Conservation (phyloP, 345 rosid genomes). For the Nasturtium officinale region DNA sequence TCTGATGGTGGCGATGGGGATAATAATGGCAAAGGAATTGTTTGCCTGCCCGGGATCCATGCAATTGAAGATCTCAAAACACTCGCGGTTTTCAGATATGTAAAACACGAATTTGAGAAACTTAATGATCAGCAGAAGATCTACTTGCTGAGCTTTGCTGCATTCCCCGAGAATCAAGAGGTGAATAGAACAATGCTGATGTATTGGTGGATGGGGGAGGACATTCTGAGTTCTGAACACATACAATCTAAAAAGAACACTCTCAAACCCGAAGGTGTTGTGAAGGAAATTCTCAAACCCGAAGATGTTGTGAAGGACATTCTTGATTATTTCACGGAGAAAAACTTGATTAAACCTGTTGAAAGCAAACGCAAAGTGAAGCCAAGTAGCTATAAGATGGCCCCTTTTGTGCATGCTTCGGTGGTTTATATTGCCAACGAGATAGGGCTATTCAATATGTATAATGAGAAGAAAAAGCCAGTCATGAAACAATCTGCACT, state of each 20-base stretch:
- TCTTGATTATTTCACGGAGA: constrained; percentile 27
- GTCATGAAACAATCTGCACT: background rate
- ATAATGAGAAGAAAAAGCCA: constrained; percentile 34
- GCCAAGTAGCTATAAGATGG: constrained; percentile 48
- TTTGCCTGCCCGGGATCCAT: constrained; percentile 37
- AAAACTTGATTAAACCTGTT: constrained; percentile 46
- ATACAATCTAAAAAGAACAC: background rate
- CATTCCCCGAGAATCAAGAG: constrained; percentile 54
- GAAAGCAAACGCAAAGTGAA: constrained; percentile 34
- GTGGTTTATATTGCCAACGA: constrained; percentile 42
- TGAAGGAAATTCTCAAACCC: too few relatives aligned
- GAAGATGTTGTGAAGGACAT: constrained; percentile 24
- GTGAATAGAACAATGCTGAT: constrained; percentile 51
- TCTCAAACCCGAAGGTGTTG: too few relatives aligned
- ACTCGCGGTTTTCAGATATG: constrained; percentile 8
- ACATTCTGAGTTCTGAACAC: constrained; percentile 2
- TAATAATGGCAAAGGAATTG: constrained; percentile 19
- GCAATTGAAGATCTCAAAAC: background rate
- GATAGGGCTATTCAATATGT: constrained; percentile 35
- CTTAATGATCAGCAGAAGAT: constrained; percentile 21
- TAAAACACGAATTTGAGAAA: background rate
- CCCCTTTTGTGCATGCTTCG: constrained; percentile 48
- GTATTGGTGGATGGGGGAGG: constrained; percentile 66
- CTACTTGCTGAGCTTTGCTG: constrained; percentile 49
- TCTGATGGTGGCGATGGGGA: background rate